A percentile compares a stretch with the other conserved stretches of the same genome.
These are phyloP conservation scores for Fonsecaea pedrosoi DNA, from an alignment of 2,329 filamentous ascomycete genomes.

Conservation along the genomic window DNA sequence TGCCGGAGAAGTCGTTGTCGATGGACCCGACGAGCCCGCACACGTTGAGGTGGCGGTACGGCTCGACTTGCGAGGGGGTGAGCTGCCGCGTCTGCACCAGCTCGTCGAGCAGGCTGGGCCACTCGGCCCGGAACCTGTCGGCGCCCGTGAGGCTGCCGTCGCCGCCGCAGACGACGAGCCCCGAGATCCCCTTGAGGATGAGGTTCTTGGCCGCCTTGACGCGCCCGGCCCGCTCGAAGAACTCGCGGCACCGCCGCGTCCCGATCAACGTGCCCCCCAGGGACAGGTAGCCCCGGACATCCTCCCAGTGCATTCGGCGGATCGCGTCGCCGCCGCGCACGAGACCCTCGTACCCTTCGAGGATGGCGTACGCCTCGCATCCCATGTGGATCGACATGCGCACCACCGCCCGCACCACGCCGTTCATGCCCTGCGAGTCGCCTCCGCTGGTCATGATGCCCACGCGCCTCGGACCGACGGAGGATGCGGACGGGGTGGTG, in stretches of 20 bases:
- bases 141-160: slow-evolving; percentile 96
- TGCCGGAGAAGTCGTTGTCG: slow-evolving; percentile 97
- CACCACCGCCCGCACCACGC: slow-evolving; percentile 85
- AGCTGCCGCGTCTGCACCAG: slow-evolving; percentile 77
- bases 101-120: slow-evolving; percentile 86
- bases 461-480: slow-evolving; percentile 68
- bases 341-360: slow-evolving; percentile 95
- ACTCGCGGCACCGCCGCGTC: slow-evolving; percentile 89
- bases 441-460: slow-evolving; percentile 94
- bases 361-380: slow-evolving; percentile 80
- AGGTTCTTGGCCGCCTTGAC: slow-evolving; percentile 91
- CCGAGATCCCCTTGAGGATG: slow-evolving; percentile 90
- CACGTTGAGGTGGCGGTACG: slow-evolving; percentile 89
- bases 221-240: slow-evolving; percentile 86
- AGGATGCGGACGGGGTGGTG: slow-evolving; percentile 4
- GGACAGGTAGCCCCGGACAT: slow-evolving; percentile 91
- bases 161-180: slow-evolving; percentile 94
- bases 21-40: slow-evolving; percentile 96
- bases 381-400: slow-evolving; percentile 86
- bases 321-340: slow-evolving; percentile 90
- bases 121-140: slow-evolving; percentile 89
- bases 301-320: slow-evolving; percentile 85
- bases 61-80: slow-evolving; percentile 71
- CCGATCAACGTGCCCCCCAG: slow-evolving; percentile 96
- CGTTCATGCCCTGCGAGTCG: slow-evolving; percentile 95